Conservation (phyloP, 1,284 basidiomycete genomes). For the Megacollybia platyphylla region DNA sequence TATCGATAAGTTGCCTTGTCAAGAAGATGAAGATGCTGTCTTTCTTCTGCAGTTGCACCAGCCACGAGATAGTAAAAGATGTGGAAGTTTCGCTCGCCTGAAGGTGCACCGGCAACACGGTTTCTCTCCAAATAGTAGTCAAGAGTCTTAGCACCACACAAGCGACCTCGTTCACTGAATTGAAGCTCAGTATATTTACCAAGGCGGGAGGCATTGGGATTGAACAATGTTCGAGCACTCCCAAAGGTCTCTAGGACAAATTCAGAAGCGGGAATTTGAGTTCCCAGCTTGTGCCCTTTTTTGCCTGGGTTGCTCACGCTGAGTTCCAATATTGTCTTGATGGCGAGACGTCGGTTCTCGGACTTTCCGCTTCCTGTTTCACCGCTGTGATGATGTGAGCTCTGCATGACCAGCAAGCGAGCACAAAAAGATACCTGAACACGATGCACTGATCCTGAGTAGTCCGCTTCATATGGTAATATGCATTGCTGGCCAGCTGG, state of each 20-base stretch:
- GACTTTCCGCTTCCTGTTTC: conserved; percentile 92
- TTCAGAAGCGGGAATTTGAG: conserved; percentile 85
- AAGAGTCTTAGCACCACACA: conserved; percentile 88
- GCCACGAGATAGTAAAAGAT: conserved; percentile 94
- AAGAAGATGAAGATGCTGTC: conserved; percentile 73
- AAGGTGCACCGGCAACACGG: conserved; percentile 69
- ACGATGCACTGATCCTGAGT: conserved; percentile 87
- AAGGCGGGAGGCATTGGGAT: conserved; percentile 85
- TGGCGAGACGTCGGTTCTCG: conserved; percentile 80
- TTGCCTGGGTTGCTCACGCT: conserved; percentile 85
- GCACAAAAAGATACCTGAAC: conserved; percentile 45
- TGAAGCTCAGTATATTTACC: conserved; percentile 93
- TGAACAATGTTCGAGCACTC: conserved; percentile 80
- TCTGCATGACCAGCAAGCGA: background rate
- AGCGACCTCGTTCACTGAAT: conserved; percentile 80
- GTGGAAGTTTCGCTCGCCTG: conserved; percentile 91
- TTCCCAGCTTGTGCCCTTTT: conserved; percentile 81
- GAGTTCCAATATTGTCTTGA: conserved; percentile 83
- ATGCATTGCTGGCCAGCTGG: conserved; percentile 80
- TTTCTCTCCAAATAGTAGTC: conserved; percentile 95
- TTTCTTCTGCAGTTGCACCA: conserved; percentile 80
- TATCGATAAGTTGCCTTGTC: conserved; percentile 77
- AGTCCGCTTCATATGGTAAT: conserved; percentile 94
- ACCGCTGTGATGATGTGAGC: conserved; percentile 39
- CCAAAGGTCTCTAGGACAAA: conserved; percentile 93